Evolutionary conservation across 345 rosid genomes (phyloP), one percentile per base, ranked within the genome.

Genomic region (Populus ilicifolia): DNA sequence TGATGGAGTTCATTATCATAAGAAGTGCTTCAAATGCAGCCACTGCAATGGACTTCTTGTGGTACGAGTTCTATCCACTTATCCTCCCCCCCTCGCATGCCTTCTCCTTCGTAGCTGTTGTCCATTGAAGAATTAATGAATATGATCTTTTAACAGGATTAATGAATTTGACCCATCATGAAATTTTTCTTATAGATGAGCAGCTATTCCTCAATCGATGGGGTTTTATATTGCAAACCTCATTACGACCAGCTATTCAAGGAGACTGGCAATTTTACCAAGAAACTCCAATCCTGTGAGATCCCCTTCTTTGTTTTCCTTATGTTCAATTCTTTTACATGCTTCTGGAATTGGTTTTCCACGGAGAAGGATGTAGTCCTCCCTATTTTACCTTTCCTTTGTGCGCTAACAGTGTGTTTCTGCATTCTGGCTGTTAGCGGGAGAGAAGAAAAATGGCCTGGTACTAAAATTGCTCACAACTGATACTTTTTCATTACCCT

Each of bases 11-110:
- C 72, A 89, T 43, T 94, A 90, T 79, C 98, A 94, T 80, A 94
- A 91, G 83, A 88, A 89, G 48, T 94, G 98, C 87, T 94, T 94
- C 92, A 92, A 87, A 82, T 91, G 97, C 89, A 85, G 85, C 59
- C 97, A 92, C 71, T 94, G 98, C 93, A 90, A 89, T 80, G 91
- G 93, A 67, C 85, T 78, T 50, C 91, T 94, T 79, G 92, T 85
- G 89, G 97, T 92, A 69, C 35, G 21, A 16, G 59, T 36, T 27
- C 69, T 69, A 6, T 21, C 5, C 56, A 16, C 63, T 44, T 48
- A 8, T 2, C 20, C 27, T 54, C 6, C 25, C 59, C 25, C 13
- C 6, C 20, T 27, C 59, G 2, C 7, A 17, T 8, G 8, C 48
- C 4, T 12, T 13, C 21, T 25, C 33, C 8, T 64, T 36, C 50